Base-by-base conservation (phyloP, 2,329 filamentous ascomycete genomes). In the Aspergillus tanneri region DNA sequence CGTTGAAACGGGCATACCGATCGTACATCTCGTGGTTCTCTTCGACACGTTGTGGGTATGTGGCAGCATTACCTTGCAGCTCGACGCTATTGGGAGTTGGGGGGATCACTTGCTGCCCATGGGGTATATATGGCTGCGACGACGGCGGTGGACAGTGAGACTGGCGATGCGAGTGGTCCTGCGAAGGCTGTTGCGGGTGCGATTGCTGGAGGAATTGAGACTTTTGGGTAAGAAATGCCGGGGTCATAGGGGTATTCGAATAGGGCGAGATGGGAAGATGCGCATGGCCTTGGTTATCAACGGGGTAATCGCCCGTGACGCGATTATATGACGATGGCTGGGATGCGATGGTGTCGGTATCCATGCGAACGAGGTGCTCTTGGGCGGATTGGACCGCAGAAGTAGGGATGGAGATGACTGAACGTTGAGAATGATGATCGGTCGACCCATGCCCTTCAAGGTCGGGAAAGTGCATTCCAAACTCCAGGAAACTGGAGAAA, bases 11-110 rank as follows among this genome's bases (percentile, higher is more conserved):
- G 48, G 68, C 59, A 50, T 74, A 73, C 14, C 69, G 66, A 50
- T 76, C 73, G 43, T 76, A 76, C 47, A 73, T 62, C 12, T 74
- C 66, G 41, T 69, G 60, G 32, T 58, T 65, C 32, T 69, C 70
- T 21, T 74, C 72, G 46, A 72, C 59, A 4, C 66, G 65, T 42
- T 69, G 65, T 3, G 64, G 62, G 51, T 72, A 76, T 24, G 70
- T 67, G 32, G 66, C 62, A 0, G 71, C 67, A 50, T 63, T 67
- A 3, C 70, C 72, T 43, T 77, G 75, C 53, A 77, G 64, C 47
- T 77, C 75, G 14, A 72, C 66, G 50, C 74, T 77, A 48, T 75
- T 75, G 8, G 75, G 75, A 1, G 75, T 77, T 3, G 74, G 75
- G 14, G 75, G 75, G 30, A 76, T 70, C 46, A 69, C 64, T 11